Evolutionary conservation across 495 filamentous ascomycete genomes (phyloP), one percentile per base, ranked within the genome.

Genomic region (Baudoinia panamericana): DNA sequence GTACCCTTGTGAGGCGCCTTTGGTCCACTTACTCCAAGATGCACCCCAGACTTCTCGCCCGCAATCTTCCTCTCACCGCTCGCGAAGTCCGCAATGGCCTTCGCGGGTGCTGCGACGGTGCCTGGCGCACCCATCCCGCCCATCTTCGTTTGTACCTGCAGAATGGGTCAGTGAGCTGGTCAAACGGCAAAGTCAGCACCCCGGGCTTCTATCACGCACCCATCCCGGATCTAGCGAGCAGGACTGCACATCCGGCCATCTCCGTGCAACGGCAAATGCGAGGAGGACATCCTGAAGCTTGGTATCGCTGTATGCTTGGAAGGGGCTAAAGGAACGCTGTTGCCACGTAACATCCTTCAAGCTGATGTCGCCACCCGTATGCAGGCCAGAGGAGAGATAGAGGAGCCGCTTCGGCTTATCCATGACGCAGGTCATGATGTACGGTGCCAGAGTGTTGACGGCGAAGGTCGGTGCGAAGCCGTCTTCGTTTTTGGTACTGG

Each of bases 111-210:
- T n/a, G 61, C 49, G 33, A 65, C 50, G 61, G 56, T 36, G 2
- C 68, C 61, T 2, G 64, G 50, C 0, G 73, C 74, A 36, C 54
- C 58, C 11, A 41, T 39, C 0, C 73, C 72, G 8, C 74, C 73
- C 71, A 78, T 71, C 54, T 72, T 69, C 7, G 74, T 80, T 43
- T 66, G 57, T n/a, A n/a, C n/a, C n/a, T n/a, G n/a, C n/a, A n/a
- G n/a, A n/a, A n/a, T n/a, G n/a, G n/a, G n/a, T n/a, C n/a, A n/a
- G n/a, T n/a, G n/a, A n/a, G n/a, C n/a, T n/a, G n/a, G n/a, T n/a
- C n/a, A n/a, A n/a, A n/a, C n/a, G n/a, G n/a, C n/a, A n/a, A n/a
- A n/a, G n/a, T n/a, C n/a, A n/a, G n/a, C n/a, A n/a, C n/a, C n/a
- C n/a, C n/a, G n/a, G n/a, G n/a, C n/a, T n/a, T n/a, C n/a, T n/a